Evolutionary conservation across 2,329 filamentous ascomycete genomes (phyloP).

Genomic region (Metarhizium humberi): DNA sequence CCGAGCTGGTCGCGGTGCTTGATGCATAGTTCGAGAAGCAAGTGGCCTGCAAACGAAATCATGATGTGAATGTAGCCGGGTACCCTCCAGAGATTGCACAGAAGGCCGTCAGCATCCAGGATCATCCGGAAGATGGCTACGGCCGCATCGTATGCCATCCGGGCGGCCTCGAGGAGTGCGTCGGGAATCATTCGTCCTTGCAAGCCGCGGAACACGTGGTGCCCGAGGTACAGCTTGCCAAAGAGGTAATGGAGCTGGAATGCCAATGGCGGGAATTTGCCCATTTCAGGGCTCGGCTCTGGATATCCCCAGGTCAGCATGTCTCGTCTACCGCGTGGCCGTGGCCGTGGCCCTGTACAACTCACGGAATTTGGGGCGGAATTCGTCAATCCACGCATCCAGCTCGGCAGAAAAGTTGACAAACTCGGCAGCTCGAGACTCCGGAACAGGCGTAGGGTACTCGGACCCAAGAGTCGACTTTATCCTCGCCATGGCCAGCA

Average conservation of each 20-base stretch:
- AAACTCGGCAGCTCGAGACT: neutral
- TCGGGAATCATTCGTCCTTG: neutral
- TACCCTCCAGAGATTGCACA: neutral
- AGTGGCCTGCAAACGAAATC: slow-evolving; percentile 6
- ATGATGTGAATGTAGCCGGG: slow-evolving; percentile 6
- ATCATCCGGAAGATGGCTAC: slow-evolving; percentile 3
- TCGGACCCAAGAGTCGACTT: slow-evolving; percentile 1
- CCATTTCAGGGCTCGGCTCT: neutral
- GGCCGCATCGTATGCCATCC: slow-evolving; percentile 2
- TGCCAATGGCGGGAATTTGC: slow-evolving; percentile 1
- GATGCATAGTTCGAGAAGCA: slow-evolving; percentile 4
- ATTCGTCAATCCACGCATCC: neutral
- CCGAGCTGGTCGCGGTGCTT: slow-evolving; percentile 2
- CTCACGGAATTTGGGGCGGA: neutral
- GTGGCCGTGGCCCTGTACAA: neutral
- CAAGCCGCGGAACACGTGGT: slow-evolving; percentile 5
- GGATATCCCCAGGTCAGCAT: neutral
- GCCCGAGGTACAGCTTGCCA: slow-evolving; percentile 4
- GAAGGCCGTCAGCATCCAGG: neutral
- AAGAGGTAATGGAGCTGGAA: slow-evolving; percentile 4
- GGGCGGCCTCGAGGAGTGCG: neutral
- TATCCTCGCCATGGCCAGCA: slow-evolving; percentile 1
- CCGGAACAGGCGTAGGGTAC: neutral
- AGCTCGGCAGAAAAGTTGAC: neutral
- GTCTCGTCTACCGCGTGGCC: neutral